Conservation (phyloP, 2,329 filamentous ascomycete species). For the Teratosphaeria gauchensis region DNA sequence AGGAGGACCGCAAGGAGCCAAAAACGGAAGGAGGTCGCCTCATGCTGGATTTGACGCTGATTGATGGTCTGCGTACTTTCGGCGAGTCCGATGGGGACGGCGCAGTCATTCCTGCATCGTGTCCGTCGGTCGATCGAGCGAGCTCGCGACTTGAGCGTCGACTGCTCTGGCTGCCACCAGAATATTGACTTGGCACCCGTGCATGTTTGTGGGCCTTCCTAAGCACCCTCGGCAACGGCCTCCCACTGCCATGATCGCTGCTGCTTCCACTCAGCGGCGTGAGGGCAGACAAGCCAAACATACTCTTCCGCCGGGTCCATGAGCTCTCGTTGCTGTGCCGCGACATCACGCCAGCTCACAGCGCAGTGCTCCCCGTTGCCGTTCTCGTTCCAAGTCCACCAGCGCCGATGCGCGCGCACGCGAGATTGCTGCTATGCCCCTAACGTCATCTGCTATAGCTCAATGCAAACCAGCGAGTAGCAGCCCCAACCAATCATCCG, state of each 20-base stretch:
- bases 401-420: not conserved
- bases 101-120: constrained; percentile 11
- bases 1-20: constrained; percentile 41
- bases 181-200: constrained; percentile 11
- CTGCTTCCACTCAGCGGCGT: constrained; percentile 6
- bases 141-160: constrained; percentile 12
- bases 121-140: constrained; percentile 14
- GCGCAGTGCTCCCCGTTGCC: not conserved
- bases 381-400: not conserved
- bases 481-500: not conserved
- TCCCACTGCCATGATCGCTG: not conserved
- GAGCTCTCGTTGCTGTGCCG: constrained; percentile 21
- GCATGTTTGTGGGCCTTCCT: constrained; percentile 17
- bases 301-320: constrained; percentile 21
- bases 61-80: constrained; percentile 17
- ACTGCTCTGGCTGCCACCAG: constrained; percentile 4
- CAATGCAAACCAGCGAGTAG: not conserved
- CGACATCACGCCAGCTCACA: constrained; percentile 9
- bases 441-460: constrained; percentile 4
- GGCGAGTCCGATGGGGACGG: constrained; percentile 14
- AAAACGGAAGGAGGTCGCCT: constrained; percentile 45
- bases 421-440: constrained; percentile 3
- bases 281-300: constrained; percentile 25
- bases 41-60: constrained; percentile 16
- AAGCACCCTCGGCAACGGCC: constrained; percentile 12